Conservation (phyloP, 2,329 filamentous ascomycete genomes). For the Diaporthe ilicicola region DNA sequence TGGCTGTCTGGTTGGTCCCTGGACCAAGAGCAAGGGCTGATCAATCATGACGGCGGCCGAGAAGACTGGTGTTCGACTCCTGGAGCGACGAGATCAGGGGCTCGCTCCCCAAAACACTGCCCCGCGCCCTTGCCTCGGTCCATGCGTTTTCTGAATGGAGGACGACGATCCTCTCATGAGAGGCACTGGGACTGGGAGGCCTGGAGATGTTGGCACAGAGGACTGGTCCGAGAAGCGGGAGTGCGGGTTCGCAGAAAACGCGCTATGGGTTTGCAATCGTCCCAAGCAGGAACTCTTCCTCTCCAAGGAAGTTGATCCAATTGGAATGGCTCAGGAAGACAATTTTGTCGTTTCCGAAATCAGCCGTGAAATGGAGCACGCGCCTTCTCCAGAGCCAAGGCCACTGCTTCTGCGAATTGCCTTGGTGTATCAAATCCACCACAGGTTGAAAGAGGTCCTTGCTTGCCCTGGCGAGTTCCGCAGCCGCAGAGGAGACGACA, state of each 20-base stretch:
- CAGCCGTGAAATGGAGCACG: constrained; percentile 31
- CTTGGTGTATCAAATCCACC: constrained; percentile 22
- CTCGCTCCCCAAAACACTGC: too few species aligned
- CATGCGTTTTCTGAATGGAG: too few species aligned
- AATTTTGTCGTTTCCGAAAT: constrained; percentile 40
- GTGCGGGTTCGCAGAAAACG: constrained; percentile 44
- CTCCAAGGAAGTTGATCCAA: constrained; percentile 42
- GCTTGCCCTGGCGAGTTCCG: background rate
- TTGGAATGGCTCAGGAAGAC: constrained; percentile 37
- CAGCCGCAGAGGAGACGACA: background rate
- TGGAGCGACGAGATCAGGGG: too few species aligned
- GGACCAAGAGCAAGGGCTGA: too few species aligned
- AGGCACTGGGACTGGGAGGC: too few species aligned
- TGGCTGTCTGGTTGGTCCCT: too few species aligned
- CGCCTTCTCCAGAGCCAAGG: constrained; percentile 10
- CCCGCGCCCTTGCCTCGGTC: too few species aligned
- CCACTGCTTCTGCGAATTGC: constrained; percentile 27
- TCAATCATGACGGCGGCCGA: too few species aligned
- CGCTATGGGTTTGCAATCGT: constrained; percentile 36
- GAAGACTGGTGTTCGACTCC: too few species aligned
- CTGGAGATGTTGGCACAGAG: too few species aligned
- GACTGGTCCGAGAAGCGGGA: too few species aligned
- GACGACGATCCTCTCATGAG: too few species aligned
- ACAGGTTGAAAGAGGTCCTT: constrained; percentile 1
- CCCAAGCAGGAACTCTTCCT: constrained; percentile 35